Conservation (phyloP, 352 stramenopile species). For the Phytophthora cactorum region DNA sequence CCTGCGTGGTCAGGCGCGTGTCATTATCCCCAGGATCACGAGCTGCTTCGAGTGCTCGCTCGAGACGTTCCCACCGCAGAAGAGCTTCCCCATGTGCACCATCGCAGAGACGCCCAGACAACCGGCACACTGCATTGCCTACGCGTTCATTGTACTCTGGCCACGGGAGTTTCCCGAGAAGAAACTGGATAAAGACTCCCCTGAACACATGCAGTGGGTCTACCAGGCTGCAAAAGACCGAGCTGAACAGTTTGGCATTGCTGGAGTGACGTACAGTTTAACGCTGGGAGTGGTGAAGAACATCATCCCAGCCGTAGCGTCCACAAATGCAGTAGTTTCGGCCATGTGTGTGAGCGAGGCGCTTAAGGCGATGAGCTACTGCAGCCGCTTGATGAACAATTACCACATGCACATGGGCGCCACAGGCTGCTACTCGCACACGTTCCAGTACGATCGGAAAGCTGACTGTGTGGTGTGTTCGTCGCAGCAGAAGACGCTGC, state of each 20-base stretch:
- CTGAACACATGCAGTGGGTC: conserved; percentile 98
- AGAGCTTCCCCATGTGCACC: conserved; percentile 98
- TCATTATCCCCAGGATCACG: conserved; percentile 98
- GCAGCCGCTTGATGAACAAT: conserved; percentile 96
- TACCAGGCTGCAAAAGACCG: conserved; percentile 92
- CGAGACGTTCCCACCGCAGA: conserved; percentile 96
- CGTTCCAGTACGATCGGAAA: conserved; percentile 97
- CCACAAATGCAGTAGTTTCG: conserved; percentile 96
- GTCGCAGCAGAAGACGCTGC: conserved; percentile 66
- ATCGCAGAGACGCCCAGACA: conserved; percentile 96
- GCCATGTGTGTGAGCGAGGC: conserved; percentile 97
- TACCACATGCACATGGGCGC: conserved; percentile 99
- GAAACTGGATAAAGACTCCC: conserved; percentile 97
- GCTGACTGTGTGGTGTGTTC: conserved; percentile 88
- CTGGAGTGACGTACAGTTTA: conserved; percentile 96
- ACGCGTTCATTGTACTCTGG: conserved; percentile 97
- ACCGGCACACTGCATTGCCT: conserved; percentile 98
- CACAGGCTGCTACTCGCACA: conserved; percentile 95
- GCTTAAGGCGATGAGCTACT: conserved; percentile 97
- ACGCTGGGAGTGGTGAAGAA: conserved; percentile 99
- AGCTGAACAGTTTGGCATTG: conserved; percentile 94
- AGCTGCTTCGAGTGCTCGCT: conserved; percentile 99
- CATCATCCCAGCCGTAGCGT: conserved; percentile 97
- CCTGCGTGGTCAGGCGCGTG: conserved; percentile 96
- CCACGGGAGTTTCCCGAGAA: conserved; percentile 94